Percentiles rank a stretch among this genome's conserved stretches.
Evolutionary conservation across 2,329 filamentous ascomycete genomes (phyloP).

Genomic region (Colletotrichum musicola): DNA sequence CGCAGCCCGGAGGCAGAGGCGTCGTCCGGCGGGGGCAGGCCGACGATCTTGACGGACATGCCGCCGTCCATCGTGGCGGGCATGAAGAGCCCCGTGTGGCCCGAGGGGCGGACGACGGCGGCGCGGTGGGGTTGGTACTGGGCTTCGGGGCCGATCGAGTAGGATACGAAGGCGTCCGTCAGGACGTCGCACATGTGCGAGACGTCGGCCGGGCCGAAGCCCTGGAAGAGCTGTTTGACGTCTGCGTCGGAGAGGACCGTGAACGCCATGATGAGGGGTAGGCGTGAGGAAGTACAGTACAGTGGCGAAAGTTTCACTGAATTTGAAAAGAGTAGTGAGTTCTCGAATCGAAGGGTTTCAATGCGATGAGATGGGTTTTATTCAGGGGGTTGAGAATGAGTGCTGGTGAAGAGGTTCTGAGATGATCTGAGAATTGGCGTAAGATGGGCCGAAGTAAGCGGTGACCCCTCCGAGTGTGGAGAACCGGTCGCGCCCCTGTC

Average conservation of each 20-base stretch:
- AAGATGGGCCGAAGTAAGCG: slow-evolving; percentile 15
- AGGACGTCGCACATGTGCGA: slow-evolving; percentile 68
- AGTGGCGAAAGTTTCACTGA: too few relatives aligned
- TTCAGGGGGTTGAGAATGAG: too few relatives aligned
- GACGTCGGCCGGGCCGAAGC: slow-evolving; percentile 65
- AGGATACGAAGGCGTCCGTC: slow-evolving; percentile 72
- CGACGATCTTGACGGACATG: slow-evolving; percentile 74
- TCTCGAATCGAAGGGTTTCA: too few relatives aligned
- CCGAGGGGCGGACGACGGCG: slow-evolving; percentile 70
- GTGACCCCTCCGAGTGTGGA: slow-evolving; percentile 18
- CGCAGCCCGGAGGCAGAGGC: slow-evolving; percentile 50
- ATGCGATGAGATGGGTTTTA: too few relatives aligned
- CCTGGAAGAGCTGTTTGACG: slow-evolving; percentile 66
- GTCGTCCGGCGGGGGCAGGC: slow-evolving; percentile 45
- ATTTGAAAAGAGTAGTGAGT: too few relatives aligned
- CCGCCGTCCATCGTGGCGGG: slow-evolving; percentile 71
- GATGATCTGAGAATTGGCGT: slow-evolving; percentile 10
- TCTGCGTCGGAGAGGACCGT: slow-evolving; percentile 71
- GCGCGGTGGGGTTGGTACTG: slow-evolving; percentile 73
- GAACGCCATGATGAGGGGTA: slow-evolving; percentile 62
- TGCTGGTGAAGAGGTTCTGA: background rate
- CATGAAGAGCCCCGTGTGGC: slow-evolving; percentile 75
- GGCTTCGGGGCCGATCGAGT: slow-evolving; percentile 72
- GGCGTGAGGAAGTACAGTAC: too few relatives aligned
- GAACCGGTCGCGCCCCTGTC: slow-evolving; percentile 30